Conservation (phyloP, 148 eudicot species). For the Chenopodium album region DNA sequence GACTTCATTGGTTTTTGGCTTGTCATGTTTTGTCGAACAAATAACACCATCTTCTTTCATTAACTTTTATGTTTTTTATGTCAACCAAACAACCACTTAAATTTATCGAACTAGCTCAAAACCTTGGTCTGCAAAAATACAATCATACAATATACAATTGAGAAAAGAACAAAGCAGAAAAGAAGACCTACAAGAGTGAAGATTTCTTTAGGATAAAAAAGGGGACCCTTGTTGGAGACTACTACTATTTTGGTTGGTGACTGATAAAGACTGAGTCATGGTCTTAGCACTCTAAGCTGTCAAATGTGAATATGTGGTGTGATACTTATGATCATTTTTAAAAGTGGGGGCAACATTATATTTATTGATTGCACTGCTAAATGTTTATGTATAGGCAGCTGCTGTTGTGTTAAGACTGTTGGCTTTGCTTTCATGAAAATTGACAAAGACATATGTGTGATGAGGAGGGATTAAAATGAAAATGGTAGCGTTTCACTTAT, state of each 20-base stretch:
- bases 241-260: not conserved
- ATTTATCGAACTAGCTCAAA: too few relatives aligned
- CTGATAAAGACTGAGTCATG: not conserved
- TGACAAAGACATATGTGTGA: slow-evolving; percentile 4
- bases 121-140: too few relatives aligned
- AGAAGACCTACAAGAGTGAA: not conserved
- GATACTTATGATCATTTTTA: not conserved
- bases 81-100: too few relatives aligned
- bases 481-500: too few relatives aligned
- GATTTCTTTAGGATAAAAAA: not conserved
- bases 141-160: too few relatives aligned
- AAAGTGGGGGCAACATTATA: not conserved
- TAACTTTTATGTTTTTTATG: too few relatives aligned
- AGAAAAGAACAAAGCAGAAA: too few relatives aligned
- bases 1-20: too few relatives aligned
- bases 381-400: not conserved
- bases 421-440: slow-evolving; percentile 13
- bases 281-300: slow-evolving; percentile 5
- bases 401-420: not conserved
- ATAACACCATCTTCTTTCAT: too few relatives aligned
- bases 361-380: slow-evolving; percentile 14
- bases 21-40: too few relatives aligned
- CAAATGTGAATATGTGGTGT: slow-evolving; percentile 7
- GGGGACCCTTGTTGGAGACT: not conserved
- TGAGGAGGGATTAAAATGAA: too few relatives aligned